phyloP scores from a whole-genome alignment of 2,329 filamentous ascomycete genomes.

The Paecilomyces sp. region DNA sequence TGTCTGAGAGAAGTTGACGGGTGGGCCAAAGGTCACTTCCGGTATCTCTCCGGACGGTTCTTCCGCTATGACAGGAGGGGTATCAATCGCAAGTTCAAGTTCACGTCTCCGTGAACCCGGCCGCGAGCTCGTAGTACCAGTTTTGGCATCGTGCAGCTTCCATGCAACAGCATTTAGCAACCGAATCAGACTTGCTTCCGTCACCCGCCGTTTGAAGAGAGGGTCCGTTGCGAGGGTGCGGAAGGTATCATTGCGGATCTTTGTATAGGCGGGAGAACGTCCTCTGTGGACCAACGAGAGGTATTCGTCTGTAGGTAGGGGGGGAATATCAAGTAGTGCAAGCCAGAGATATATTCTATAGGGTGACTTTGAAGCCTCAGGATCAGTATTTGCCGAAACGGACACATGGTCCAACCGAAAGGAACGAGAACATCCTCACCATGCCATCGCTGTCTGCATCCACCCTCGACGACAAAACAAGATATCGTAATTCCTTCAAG shows the following conservation, averaged over 20 bases:
- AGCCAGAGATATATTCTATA: conserved; percentile 95
- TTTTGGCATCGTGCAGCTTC: conserved; percentile 75
- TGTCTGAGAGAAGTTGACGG: conserved; percentile 42
- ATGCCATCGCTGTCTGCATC: conserved; percentile 48
- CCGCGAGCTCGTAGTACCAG: conserved; percentile 32
- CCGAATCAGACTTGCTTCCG: conserved; percentile 88
- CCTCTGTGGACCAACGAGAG: conserved; percentile 86
- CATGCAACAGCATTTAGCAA: conserved; percentile 92
- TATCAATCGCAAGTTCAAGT: conserved; percentile 32
- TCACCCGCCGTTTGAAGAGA: conserved; percentile 91
- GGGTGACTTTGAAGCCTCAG: conserved; percentile 58
- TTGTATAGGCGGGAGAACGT: conserved; percentile 87
- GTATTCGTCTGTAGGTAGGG: conserved; percentile 80
- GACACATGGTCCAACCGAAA: background rate
- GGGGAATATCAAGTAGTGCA: conserved; percentile 79
- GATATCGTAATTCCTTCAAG: conserved; percentile 40
- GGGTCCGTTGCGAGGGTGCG: conserved; percentile 93
- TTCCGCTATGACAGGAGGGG: conserved; percentile 30
- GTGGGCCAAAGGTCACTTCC: conserved; percentile 9
- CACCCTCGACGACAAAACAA: conserved; percentile 43
- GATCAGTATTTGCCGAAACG: conserved; percentile 6
- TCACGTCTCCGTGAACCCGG: conserved; percentile 42
- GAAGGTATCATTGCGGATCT: conserved; percentile 98
- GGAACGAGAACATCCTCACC: conserved; percentile 25
- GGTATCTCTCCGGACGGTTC: conserved; percentile 43